Evolutionary conservation across 116 monocot species (phyloP), one percentile per base, ranked within the genome.

Genomic region (Papilionanthe hybrid): DNA sequence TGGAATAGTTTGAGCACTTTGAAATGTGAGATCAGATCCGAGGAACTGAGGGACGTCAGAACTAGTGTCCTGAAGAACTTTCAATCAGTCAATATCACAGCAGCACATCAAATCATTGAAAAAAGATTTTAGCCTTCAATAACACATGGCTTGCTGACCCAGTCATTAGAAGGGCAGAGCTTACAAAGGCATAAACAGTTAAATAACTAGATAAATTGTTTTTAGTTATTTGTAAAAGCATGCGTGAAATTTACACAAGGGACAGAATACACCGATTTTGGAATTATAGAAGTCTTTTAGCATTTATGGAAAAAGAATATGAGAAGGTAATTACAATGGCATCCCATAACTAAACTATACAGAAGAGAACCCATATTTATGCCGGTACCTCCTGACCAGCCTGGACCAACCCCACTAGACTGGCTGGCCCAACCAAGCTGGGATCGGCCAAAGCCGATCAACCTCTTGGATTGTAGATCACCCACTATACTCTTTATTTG

Each of bases 31-130:
- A 72, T 83, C 87, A 43, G 76, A 45, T 72, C 73, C 78, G 74
- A 45, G 66, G 37, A 79, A 72, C 28, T 78, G 68, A 7, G 89
- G 50, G 67, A 80, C 53, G 72, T 45, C 78, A 42, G 82, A 66
- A 25, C 69, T 85, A 27, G 23, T 82, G 78, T 79, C 85, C 92
- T 92, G 86, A 2, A 87, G 22, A 80, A 82, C 41, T 15, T n/a
- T 42, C 73, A 42, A 60, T 44, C 18, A 73, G 73, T 73, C 43
- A 73, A 43, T 73, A 44, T 25, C 42, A 43, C 11, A 44, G n/a
- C 9, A 30, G 30, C 73, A 73, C 9, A 73, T 22, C 43, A 43
- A 73, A 43, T 69, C 69, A 69, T 32, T 32, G 23, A 60, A 60
- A 1, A 8, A 60, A 60, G 60, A 23, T 60, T 60, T 9, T 9